Conservation (phyloP, 176 grass and related monocot species). For the Ampelocalamus luodianensis region DNA sequence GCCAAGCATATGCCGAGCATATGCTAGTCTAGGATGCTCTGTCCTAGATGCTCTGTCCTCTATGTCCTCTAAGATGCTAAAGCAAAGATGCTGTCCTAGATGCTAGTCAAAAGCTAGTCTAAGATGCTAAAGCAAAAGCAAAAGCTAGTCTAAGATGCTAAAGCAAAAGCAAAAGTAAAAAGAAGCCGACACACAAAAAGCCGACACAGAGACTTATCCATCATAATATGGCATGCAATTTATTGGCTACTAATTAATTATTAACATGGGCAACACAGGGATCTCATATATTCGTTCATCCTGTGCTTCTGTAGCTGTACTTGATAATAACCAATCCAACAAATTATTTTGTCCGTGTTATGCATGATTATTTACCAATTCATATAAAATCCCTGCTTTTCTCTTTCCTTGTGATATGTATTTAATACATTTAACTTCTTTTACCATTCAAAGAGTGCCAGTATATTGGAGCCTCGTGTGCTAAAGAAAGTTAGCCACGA, state of each 20-base stretch:
- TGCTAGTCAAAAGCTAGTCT: too few relatives aligned
- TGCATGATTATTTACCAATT: slow-evolving; percentile 15
- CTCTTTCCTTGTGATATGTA: slow-evolving; percentile 21
- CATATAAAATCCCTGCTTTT: background rate
- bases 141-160: too few relatives aligned
- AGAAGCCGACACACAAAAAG: too few relatives aligned
- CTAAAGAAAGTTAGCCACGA: slow-evolving; percentile 60
- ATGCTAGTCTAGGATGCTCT: too few relatives aligned
- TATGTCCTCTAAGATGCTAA: too few relatives aligned
- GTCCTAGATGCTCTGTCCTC: too few relatives aligned
- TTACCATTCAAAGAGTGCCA: slow-evolving; percentile 47
- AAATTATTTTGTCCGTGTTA: background rate
- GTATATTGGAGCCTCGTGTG: slow-evolving; percentile 53
- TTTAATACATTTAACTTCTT: slow-evolving; percentile 13
- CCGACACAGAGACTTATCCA: too few relatives aligned
- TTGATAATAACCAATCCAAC: slow-evolving; percentile 10
- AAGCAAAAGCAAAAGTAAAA: too few relatives aligned
- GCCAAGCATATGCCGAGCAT: too few relatives aligned
- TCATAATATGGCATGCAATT: background rate
- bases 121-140: too few relatives aligned
- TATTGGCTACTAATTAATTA: background rate
- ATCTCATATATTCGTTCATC: background rate
- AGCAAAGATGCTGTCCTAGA: too few relatives aligned
- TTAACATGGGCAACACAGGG: background rate
- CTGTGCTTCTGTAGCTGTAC: background rate